Percentiles rank a stretch among this genome's conserved stretches.
Evolutionary conservation across 208 protist species (phyloP).

Genomic region (Naegleria lovaniensis): DNA sequence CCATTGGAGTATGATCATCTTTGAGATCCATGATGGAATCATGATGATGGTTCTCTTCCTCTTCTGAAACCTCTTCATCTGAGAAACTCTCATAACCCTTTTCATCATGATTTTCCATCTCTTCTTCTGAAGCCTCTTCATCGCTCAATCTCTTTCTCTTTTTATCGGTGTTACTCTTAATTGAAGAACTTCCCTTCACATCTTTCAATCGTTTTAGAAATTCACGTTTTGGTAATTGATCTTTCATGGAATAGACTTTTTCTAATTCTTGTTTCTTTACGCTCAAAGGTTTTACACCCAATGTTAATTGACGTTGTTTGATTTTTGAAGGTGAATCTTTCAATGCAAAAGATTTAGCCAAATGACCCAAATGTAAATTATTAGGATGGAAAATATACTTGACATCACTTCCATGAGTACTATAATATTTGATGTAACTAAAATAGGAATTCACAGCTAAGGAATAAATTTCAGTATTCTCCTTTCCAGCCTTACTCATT

Average conservation of each 20-base stretch:
- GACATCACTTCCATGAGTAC: constrained; percentile 68
- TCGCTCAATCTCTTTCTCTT: not conserved
- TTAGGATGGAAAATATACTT: constrained; percentile 83
- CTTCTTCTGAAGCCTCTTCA: not conserved
- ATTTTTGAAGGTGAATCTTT: constrained; percentile 67
- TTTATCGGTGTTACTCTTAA: not conserved
- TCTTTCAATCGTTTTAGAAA: not conserved
- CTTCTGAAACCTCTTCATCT: not conserved
- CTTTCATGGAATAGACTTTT: not conserved
- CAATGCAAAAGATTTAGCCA: constrained; percentile 82
- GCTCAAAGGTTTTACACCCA: not conserved
- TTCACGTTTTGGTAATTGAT: not conserved
- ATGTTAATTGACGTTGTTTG: not conserved
- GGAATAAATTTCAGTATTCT: not conserved
- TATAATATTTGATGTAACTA: constrained; percentile 80
- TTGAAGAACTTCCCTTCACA: not conserved
- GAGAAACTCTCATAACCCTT: not conserved
- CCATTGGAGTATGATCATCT: no score
- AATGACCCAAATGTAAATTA: constrained; percentile 74
- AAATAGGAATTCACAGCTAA: constrained; percentile 60
- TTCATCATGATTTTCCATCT: not conserved
- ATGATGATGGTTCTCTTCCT: not conserved
- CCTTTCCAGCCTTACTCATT: not conserved
- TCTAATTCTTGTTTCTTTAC: not conserved
- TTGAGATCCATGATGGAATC: no score